phyloP scores from a whole-genome alignment of 2,329 filamentous ascomycete species.

The Xylaria sp. region DNA sequence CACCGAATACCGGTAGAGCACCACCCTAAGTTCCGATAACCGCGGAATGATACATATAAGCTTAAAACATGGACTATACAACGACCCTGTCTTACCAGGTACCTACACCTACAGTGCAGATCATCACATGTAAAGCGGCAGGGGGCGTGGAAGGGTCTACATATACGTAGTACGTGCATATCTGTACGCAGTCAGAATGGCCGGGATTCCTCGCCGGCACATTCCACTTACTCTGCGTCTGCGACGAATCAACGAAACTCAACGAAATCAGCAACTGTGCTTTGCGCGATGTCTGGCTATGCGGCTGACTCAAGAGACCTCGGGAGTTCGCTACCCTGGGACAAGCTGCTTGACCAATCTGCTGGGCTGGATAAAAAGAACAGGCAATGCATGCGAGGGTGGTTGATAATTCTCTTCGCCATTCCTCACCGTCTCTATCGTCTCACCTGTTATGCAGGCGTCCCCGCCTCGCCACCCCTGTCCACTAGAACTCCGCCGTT shows the following conservation, averaged over 20 bases:
- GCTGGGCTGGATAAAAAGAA: neutral
- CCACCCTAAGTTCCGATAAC: neutral
- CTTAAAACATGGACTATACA: constrained; percentile 3
- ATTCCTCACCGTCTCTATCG: too few species aligned
- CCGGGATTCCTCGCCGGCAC: neutral
- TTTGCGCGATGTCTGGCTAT: neutral
- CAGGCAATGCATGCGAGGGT: neutral
- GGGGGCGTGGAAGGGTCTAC: constrained; percentile 3
- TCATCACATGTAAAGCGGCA: neutral
- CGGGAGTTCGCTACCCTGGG: neutral
- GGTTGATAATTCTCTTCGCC: neutral
- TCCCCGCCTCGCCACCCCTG: too few species aligned
- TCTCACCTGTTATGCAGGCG: too few species aligned
- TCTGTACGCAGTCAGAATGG: too few species aligned
- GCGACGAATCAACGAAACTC: too few species aligned
- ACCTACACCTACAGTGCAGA: too few species aligned
- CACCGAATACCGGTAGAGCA: neutral
- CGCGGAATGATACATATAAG: neutral
- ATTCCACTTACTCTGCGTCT: too few species aligned
- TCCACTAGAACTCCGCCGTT: neutral
- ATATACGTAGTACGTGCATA: too few species aligned
- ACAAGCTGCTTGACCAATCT: neutral
- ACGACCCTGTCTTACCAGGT: neutral
- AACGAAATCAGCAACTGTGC: neutral
- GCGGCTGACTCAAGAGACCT: constrained; percentile 2